phyloP scores from a whole-genome alignment of 257 asterid species.

The Thymus mandschuricus region DNA sequence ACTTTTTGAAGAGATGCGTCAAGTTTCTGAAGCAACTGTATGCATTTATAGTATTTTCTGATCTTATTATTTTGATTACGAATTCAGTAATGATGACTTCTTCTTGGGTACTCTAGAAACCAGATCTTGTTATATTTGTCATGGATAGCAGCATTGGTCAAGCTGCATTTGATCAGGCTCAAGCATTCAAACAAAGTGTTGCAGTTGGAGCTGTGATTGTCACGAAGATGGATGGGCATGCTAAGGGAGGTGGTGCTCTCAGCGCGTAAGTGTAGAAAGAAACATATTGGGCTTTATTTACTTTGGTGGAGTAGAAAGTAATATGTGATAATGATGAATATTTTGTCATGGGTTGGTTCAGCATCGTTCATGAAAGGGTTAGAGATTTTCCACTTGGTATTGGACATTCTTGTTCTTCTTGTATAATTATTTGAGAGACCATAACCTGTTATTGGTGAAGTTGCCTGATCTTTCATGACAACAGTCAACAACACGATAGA shows the following conservation, averaged over 20 bases:
- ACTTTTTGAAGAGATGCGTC: conserved; percentile 99
- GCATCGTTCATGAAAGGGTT: too few species aligned
- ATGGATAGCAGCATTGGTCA: conserved; percentile 99
- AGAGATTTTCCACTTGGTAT: too few species aligned
- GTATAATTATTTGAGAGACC: not conserved
- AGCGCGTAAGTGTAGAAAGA: conserved; percentile 78
- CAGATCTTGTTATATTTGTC: conserved; percentile 93
- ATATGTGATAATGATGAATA: not conserved
- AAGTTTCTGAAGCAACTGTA: conserved; percentile 95
- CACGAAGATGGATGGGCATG: conserved; percentile 99
- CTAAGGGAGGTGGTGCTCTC: conserved; percentile 99
- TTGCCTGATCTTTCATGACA: not conserved
- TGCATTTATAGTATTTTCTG: not conserved
- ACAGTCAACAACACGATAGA: not conserved
- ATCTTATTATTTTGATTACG: conserved; percentile 9
- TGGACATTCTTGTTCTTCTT: not conserved
- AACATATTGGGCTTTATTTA: not conserved
- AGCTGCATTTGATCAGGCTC: conserved; percentile 99
- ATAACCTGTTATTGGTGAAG: not conserved
- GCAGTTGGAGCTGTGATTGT: conserved; percentile 98
- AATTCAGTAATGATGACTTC: conserved; percentile 4
- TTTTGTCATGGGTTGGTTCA: not conserved
- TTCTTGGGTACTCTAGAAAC: conserved; percentile 62
- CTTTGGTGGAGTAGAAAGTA: not conserved
- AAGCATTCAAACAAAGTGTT: conserved; percentile 95